phyloP scores from a whole-genome alignment of 2,329 filamentous ascomycete species.

The Chrysoporthe puriensis region DNA sequence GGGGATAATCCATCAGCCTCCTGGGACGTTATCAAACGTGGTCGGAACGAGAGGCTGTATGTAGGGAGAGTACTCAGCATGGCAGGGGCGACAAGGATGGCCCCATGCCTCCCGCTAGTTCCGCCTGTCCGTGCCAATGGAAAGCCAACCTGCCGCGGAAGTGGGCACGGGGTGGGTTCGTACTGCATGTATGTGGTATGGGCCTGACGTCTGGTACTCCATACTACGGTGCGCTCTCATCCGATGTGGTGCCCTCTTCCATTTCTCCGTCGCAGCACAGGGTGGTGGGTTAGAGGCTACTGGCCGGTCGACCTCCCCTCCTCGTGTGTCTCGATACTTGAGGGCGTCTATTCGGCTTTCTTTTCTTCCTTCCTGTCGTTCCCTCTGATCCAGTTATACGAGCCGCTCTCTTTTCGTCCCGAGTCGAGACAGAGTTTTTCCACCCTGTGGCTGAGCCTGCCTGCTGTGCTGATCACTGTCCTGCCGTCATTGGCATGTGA shows the following conservation, averaged over 20 bases:
- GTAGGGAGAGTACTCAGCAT: neutral
- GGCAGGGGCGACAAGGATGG: neutral
- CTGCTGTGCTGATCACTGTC: neutral
- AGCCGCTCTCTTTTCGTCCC: neutral
- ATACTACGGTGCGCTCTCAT: neutral
- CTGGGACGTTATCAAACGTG: neutral
- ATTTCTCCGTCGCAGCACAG: constrained; percentile 24
- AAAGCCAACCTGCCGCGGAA: neutral
- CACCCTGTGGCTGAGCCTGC: neutral
- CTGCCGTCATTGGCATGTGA: constrained; percentile 23
- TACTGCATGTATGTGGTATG: neutral
- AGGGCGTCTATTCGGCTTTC: neutral
- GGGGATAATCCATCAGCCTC: constrained; percentile 7
- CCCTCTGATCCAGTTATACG: neutral
- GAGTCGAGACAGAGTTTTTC: constrained; percentile 4
- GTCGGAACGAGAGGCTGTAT: neutral
- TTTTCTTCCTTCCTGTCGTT: neutral
- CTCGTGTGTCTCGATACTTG: neutral
- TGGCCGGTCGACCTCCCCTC: neutral
- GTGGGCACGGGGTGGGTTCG: neutral
- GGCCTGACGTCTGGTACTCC: neutral
- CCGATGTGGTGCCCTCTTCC: constrained; percentile 11
- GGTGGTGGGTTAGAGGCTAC: neutral
- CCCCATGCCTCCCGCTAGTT: constrained; percentile 9
- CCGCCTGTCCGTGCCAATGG: constrained; percentile 28